A percentile compares a stretch with the other conserved stretches of the same genome.
phyloP scores from a whole-genome alignment of 2,329 filamentous ascomycete genomes.

The Drechslerella dactyloides region DNA sequence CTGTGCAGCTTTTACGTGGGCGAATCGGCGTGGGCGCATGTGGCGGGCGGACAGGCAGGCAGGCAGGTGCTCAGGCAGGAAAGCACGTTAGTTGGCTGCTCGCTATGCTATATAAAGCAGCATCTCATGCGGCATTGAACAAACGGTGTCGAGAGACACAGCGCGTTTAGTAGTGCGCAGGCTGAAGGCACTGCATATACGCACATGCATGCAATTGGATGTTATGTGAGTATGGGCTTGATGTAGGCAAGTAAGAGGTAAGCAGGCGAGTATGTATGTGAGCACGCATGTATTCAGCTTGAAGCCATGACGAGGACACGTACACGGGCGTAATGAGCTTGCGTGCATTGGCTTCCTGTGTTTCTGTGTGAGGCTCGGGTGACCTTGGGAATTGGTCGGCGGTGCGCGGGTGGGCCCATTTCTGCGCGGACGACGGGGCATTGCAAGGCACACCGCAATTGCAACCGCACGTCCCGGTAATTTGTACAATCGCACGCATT shows the following conservation, averaged over 20 bases:
- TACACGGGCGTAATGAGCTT: neutral
- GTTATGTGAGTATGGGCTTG: no score
- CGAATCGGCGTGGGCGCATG: no score
- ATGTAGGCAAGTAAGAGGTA: neutral
- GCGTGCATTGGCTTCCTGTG: neutral
- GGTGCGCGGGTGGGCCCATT: neutral
- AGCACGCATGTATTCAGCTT: neutral
- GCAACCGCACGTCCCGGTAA: neutral
- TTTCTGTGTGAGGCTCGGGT: neutral
- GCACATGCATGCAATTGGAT: neutral
- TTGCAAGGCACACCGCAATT: neutral
- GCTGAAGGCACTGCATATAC: neutral
- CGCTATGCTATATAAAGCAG: neutral
- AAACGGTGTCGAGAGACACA: neutral
- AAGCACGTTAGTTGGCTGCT: neutral
- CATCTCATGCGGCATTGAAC: constrained; percentile 5
- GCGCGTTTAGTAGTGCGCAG: neutral
- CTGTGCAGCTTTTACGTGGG: neutral
- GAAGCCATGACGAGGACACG: neutral
- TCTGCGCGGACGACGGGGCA: constrained; percentile 2
- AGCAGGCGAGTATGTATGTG: neutral
- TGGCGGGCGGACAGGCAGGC: no score
- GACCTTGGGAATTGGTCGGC: neutral
- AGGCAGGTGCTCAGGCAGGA: no score
- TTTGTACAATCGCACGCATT: neutral